Base-by-base conservation (phyloP, 208 protist species). In the Leishmania major region DNA sequence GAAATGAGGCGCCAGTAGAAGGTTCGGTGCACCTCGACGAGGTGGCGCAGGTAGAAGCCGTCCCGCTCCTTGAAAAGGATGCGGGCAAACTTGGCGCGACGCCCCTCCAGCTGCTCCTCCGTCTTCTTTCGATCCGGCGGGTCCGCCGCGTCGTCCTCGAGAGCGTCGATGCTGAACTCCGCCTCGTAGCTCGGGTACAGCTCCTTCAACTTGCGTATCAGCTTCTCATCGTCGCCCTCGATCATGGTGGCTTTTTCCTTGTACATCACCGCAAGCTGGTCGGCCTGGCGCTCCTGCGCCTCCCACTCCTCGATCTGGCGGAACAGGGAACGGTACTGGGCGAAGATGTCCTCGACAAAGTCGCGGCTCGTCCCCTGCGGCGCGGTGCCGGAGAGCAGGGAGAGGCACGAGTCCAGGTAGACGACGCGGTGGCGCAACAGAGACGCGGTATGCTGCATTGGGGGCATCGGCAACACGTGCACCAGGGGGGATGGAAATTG, bases 171-270 rank as follows among this genome's bases (percentile, higher is more conserved):
- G 64, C 90, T 80, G 81, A 98, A 99, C 62, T 98, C 96, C 49
- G 96, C 88, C 45, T 96, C 90, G 81, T 98, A 99, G 84, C 89
- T 97, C 7, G 98, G 98, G 84, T 99, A 99, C 35, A 99, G 84
- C 55, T 93, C 82, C 53, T 95, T 90, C 72, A 99, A 87, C 79
- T 92, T 89, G 28, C 94, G 90, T 77, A 98, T 88, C 47, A 95
- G 89, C 53, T 92, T 91, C 80, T 98, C 98, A 81, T 99, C 97
- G 66, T 98, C 96, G 10, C 92, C 93, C 78, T 99, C 95, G 79
- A 99, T 97, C 15, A 89, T 87, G 55, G 95, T 85, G 22, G 88
- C 88, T 83, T 98, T 98, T 77, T 98, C 97, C 82, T 97, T 95
- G 82, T 97, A 98, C 73, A 97, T 93, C 45, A 99, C 97, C 2